Percentiles rank a stretch among this genome's conserved stretches.
phyloP scores from a whole-genome alignment of 108 stramenopile species.

The Nitzschia sp. region DNA sequence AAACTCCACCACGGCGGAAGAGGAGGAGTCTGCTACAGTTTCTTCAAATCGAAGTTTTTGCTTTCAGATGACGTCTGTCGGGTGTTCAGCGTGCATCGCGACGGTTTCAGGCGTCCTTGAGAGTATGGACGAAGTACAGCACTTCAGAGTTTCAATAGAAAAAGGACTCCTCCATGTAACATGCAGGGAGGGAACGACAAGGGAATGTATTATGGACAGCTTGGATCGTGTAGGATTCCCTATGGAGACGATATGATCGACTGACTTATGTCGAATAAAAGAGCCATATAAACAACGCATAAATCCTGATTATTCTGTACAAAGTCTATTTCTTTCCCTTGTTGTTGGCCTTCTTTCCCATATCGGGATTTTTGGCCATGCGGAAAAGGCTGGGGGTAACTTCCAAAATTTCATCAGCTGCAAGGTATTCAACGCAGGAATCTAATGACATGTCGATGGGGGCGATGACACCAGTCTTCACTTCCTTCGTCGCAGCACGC shows the following conservation, averaged over 20 bases:
- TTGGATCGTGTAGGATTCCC: background rate
- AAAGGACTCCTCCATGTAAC: background rate
- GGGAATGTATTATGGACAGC: background rate
- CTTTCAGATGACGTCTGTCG: background rate
- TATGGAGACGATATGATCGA: background rate
- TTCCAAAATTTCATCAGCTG: conserved; percentile 95
- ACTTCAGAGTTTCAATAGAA: background rate
- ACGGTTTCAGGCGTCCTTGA: background rate
- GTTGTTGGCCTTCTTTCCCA: conserved; percentile 56
- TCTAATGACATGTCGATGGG: conserved; percentile 95
- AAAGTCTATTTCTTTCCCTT: conserved; percentile 19
- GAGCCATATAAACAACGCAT: too few relatives aligned
- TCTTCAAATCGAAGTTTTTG: background rate
- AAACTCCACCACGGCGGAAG: background rate
- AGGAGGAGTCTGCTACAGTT: too few relatives aligned
- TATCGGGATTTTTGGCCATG: conserved; percentile 92
- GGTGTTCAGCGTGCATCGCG: background rate
- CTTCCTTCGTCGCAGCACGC: conserved; percentile 95
- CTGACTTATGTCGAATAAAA: too few relatives aligned
- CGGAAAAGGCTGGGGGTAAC: conserved; percentile 90
- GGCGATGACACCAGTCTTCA: conserved; percentile 86
- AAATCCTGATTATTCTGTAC: conserved; percentile 2
- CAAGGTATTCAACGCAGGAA: conserved; percentile 95
- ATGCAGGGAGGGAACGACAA: background rate
- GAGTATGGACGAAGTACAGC: background rate